These are phyloP conservation scores for Yarrowia sp. DNA, from an alignment of 805 yeast species.

Conservation along the genomic window DNA sequence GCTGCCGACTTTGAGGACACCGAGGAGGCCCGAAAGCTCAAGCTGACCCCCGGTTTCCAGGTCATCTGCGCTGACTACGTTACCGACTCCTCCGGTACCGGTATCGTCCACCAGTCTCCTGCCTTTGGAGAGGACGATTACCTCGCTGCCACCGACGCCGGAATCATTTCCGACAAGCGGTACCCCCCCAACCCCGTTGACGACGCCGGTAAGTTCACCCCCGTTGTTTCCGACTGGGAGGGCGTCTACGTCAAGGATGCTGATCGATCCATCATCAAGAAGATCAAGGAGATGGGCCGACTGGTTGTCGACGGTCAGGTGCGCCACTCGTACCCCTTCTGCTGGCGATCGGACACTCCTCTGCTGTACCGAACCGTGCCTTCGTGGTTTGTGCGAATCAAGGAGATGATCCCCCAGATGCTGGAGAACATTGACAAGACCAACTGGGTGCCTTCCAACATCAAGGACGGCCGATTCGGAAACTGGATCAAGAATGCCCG, in stretches of 20 bases:
- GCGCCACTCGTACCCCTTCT: slow-evolving; percentile 97
- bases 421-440: slow-evolving; percentile 83
- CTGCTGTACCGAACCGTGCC: slow-evolving; percentile 95
- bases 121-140: slow-evolving; percentile 99
- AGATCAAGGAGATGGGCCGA: slow-evolving; percentile 77
- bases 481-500: slow-evolving; percentile 99
- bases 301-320: slow-evolving; percentile 80
- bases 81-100: slow-evolving; percentile 95
- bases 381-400: slow-evolving; percentile 96
- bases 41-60: slow-evolving; percentile 65
- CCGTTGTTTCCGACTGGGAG: slow-evolving; percentile 72
- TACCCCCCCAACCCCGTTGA: slow-evolving; percentile 94
- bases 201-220: slow-evolving; percentile 85
- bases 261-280: slow-evolving; percentile 86
- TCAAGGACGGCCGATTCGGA: slow-evolving; percentile 93
- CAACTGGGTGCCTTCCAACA: slow-evolving; percentile 90
- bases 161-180: slow-evolving; percentile 71
- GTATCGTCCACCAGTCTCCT: slow-evolving; percentile 98
- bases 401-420: slow-evolving; percentile 87
- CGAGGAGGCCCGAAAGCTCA: slow-evolving; percentile 29
- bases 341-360: slow-evolving; percentile 99
- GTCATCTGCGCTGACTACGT: slow-evolving; percentile 87
- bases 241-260: slow-evolving; percentile 96
- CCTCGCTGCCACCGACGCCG: slow-evolving; percentile 75
- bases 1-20: slow-evolving; percentile 70